These are phyloP conservation scores for Septoria linicola DNA, from an alignment of 2,329 filamentous ascomycete species.

Conservation along the genomic window DNA sequence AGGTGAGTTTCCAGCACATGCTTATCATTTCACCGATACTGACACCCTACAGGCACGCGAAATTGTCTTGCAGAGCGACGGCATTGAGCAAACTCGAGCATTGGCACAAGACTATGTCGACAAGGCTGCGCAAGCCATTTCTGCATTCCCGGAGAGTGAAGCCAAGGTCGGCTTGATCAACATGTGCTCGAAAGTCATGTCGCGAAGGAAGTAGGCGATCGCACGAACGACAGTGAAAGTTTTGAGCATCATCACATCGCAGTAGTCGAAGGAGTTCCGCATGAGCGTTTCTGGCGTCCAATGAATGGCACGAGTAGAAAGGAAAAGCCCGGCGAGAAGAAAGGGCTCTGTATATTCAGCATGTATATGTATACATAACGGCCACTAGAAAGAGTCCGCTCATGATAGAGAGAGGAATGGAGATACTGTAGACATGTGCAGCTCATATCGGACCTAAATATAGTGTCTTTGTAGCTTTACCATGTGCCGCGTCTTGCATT, in stretches of 20 bases:
- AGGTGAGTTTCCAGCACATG: slow-evolving; percentile 57
- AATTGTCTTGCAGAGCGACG: slow-evolving; percentile 77
- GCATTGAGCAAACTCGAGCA: slow-evolving; percentile 86
- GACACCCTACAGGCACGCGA: slow-evolving; percentile 68
- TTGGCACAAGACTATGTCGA: slow-evolving; percentile 89
- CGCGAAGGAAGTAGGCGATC: slow-evolving; percentile 77
- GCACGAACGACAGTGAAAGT: too few species aligned
- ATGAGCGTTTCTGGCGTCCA: not conserved
- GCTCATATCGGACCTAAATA: not conserved
- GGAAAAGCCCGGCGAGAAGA: not conserved
- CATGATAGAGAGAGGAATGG: slow-evolving; percentile 1
- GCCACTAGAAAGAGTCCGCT: slow-evolving; percentile 4
- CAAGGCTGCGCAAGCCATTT: slow-evolving; percentile 81
- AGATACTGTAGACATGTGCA: not conserved
- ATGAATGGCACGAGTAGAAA: not conserved
- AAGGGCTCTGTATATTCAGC: slow-evolving; percentile 15
- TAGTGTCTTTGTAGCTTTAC: not conserved
- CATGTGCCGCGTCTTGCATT: not conserved
- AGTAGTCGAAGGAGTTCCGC: not conserved
- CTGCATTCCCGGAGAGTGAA: slow-evolving; percentile 84
- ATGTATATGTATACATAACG: slow-evolving; percentile 16
- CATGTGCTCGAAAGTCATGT: slow-evolving; percentile 90
- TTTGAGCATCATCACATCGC: too few species aligned
- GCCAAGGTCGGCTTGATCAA: slow-evolving; percentile 88
- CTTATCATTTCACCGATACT: slow-evolving; percentile 21